Evolutionary conservation across 805 yeast species (phyloP).

Genomic region (Sugiyamaella marilandica): DNA sequence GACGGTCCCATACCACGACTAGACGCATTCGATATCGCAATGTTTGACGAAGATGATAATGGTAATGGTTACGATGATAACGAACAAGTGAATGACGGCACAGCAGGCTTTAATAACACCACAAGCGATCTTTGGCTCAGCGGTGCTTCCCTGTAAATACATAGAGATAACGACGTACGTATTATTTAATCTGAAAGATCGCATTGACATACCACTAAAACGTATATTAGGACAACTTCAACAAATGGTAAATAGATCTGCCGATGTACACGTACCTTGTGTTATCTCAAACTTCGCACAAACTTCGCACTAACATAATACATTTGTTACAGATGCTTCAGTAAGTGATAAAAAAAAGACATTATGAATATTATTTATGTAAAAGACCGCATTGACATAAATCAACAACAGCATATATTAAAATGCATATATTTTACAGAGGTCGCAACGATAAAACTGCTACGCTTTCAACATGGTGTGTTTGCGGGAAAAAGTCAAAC

Average conservation of each 20-base stretch:
- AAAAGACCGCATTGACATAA: too few species aligned
- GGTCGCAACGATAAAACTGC: slow-evolving; percentile 53
- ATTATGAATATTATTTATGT: too few species aligned
- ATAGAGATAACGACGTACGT: slow-evolving; percentile 1
- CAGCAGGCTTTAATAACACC: neutral
- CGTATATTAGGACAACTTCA: too few species aligned
- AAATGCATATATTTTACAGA: too few species aligned
- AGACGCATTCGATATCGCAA: slow-evolving; percentile 18
- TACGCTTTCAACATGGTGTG: slow-evolving; percentile 87
- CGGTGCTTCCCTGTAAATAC: slow-evolving; percentile 17
- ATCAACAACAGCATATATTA: too few species aligned
- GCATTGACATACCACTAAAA: neutral
- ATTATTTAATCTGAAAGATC: neutral
- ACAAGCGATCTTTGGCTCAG: neutral
- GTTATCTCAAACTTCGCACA: too few species aligned
- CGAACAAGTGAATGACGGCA: neutral
- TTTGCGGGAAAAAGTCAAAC: slow-evolving; percentile 94
- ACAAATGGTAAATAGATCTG: too few species aligned
- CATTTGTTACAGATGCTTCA: too few species aligned
- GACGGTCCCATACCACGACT: slow-evolving; percentile 10
- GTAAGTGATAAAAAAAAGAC: too few species aligned
- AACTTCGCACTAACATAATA: too few species aligned
- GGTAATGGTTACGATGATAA: neutral
- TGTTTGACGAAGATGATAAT: slow-evolving; percentile 6
- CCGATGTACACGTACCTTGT: too few species aligned